Evolutionary conservation across 257 asterid species (phyloP), one percentile per base, ranked within the genome.

Genomic region (Paulownia fortunei): DNA sequence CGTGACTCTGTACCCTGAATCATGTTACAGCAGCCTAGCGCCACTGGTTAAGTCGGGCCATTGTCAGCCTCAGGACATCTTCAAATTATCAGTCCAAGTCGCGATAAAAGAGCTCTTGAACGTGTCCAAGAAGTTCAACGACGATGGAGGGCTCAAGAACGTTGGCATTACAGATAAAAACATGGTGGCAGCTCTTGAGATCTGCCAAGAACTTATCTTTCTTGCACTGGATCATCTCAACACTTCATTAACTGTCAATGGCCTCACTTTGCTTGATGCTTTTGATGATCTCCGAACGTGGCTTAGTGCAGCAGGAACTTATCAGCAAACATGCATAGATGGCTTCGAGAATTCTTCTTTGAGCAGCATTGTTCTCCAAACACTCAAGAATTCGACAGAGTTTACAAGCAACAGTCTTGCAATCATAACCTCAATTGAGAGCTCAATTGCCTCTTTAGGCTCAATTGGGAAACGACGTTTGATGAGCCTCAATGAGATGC

Each of bases 361-460:
- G 11, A 55, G 26, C 8, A 23, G 15, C 10, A 19, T 46, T 49
- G 78, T 74, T n/a, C 4, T 15, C 8, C 16, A 79, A 8, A 61
- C 47, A 30, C 56, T 79, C 16, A 61, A 72, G 46, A 51, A 71
- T 3, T 79, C 79, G 4, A 68, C 56, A 0, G 30, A 55, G 30
- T 18, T 9, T 9, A 72, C 78, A 0, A 79, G 78, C 18, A 79
- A 79, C 26, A 61, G 82, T 27, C 64, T 79, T 11, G 67, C 82
- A 24, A 61, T 79, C 36, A 27, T 79, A 24, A 59, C 56, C 3
- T 39, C 27, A 8, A 37, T 76, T 16, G 75, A 76, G 16, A 59
- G 62, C 16, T 76, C 65, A 3, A 6, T 23, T 19, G 26, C 1
- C 26, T 55, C 30, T 8, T 18, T 27, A n/a, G n/a, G n/a, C n/a